Conservation (phyloP, 2,329 filamentous ascomycete genomes). For the Hypomyces rosellus region DNA sequence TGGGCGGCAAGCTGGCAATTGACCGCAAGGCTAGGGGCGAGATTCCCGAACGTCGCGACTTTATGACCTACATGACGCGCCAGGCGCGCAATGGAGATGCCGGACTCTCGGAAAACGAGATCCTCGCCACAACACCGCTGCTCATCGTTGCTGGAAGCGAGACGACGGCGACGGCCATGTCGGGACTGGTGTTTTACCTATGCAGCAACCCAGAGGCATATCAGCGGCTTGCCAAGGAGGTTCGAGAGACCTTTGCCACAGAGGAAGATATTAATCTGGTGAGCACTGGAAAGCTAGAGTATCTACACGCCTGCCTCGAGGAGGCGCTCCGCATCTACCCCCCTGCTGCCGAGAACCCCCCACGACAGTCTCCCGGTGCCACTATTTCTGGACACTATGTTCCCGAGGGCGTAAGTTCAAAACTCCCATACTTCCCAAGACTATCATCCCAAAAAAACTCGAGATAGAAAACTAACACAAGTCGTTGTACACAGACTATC, state of each 20-base stretch:
- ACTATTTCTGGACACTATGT: conserved; percentile 26
- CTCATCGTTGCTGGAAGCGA: conserved; percentile 28
- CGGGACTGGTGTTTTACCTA: conserved; percentile 25
- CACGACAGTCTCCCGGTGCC: conserved; percentile 24
- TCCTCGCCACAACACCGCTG: conserved; percentile 19
- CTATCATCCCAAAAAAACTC: no score
- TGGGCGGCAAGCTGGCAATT: conserved; percentile 18
- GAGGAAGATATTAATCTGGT: conserved; percentile 32
- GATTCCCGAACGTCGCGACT: conserved; percentile 15
- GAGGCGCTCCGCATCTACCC: conserved; percentile 38
- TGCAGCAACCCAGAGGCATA: conserved; percentile 24
- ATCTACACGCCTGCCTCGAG: conserved; percentile 35
- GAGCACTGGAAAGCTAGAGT: conserved; percentile 22
- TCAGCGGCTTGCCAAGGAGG: conserved; percentile 29
- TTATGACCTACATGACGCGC: conserved; percentile 23
- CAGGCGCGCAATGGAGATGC: conserved; percentile 22
- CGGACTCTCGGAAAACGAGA: conserved; percentile 28
- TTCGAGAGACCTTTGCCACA: conserved; percentile 24
- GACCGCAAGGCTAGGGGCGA: conserved; percentile 14
- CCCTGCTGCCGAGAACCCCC: conserved; percentile 23
- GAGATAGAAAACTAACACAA: no score
- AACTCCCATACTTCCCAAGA: no score
- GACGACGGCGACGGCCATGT: conserved; percentile 27
- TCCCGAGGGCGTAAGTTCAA: conserved; percentile 16
- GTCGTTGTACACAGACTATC: no score